Percentiles rank a stretch among this genome's conserved stretches.
Evolutionary conservation across 495 filamentous ascomycete species (phyloP).

Genomic region (Trichoderma asperelloides): DNA sequence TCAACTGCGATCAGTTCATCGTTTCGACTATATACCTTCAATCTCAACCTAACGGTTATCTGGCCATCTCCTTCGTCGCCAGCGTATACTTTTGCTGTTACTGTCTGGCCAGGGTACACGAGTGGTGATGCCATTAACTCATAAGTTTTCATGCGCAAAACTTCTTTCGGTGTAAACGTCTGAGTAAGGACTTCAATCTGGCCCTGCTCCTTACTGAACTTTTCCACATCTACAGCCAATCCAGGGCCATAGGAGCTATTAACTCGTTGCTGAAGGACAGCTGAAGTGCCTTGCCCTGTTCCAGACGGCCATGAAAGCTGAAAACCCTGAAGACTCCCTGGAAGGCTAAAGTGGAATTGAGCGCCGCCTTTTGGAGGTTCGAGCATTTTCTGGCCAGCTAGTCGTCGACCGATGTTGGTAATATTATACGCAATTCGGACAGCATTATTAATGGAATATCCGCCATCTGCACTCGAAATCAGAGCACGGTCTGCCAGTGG

Average conservation of each 20-base stretch:
- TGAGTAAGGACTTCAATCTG: conserved; percentile 16
- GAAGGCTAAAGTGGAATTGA: conserved; percentile 25
- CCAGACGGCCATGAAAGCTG: not conserved
- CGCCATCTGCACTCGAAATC: conserved; percentile 26
- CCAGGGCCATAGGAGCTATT: conserved; percentile 11
- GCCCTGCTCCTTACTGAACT: not conserved
- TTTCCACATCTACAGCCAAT: conserved; percentile 12
- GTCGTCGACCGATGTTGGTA: conserved; percentile 17
- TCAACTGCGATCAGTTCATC: conserved; percentile 14
- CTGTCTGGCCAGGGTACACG: conserved; percentile 21
- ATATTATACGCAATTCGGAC: conserved; percentile 21
- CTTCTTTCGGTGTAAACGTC: conserved; percentile 20
- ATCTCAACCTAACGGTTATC: conserved; percentile 8
- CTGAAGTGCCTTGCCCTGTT: not conserved
- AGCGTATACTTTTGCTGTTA: conserved; percentile 13
- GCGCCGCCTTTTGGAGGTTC: conserved; percentile 20
- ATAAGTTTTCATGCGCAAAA: conserved; percentile 14
- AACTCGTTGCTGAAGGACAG: conserved; percentile 13
- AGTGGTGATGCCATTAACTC: conserved; percentile 20
- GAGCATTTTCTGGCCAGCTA: conserved; percentile 13
- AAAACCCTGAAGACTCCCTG: conserved; percentile 26
- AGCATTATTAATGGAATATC: conserved; percentile 28
- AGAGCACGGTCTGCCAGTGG: conserved; percentile 22
- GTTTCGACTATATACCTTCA: conserved; percentile 15
- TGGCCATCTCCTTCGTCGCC: not conserved